Evolutionary conservation across 495 filamentous ascomycete species (phyloP).

Genomic region (Aspergillus ostianus): DNA sequence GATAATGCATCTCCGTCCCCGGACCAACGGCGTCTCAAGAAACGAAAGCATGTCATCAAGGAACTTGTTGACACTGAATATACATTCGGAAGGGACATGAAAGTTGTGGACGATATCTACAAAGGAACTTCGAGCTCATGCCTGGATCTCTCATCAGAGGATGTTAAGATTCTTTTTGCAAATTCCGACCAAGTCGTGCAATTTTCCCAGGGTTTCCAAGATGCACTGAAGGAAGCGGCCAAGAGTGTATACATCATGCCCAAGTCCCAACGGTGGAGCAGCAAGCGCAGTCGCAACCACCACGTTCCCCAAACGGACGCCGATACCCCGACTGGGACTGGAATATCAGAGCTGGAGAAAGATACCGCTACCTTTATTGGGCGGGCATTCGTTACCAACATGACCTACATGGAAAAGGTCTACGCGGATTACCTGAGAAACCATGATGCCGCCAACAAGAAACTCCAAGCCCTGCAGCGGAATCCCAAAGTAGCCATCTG

Average conservation of each 20-base stretch:
- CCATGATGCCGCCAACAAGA: slow-evolving; percentile 78
- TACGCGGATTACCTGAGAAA: slow-evolving; percentile 86
- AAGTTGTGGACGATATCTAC: slow-evolving; percentile 93
- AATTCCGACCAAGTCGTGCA: slow-evolving; percentile 84
- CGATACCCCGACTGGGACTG: slow-evolving; percentile 36
- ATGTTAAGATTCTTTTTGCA: slow-evolving; percentile 83
- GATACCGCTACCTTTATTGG: slow-evolving; percentile 78
- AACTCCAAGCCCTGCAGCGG: slow-evolving; percentile 68
- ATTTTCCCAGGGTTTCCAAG: slow-evolving; percentile 76
- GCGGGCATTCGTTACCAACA: slow-evolving; percentile 68
- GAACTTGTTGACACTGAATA: slow-evolving; percentile 92
- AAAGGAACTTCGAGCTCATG: slow-evolving; percentile 87
- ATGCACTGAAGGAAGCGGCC: slow-evolving; percentile 73
- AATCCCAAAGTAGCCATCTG: slow-evolving; percentile 79
- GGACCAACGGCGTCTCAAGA: slow-evolving; percentile 56
- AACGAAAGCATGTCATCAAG: slow-evolving; percentile 77
- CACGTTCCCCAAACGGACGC: slow-evolving; percentile 31
- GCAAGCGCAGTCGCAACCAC: slow-evolving; percentile 49
- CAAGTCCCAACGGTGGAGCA: slow-evolving; percentile 55
- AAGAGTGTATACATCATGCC: slow-evolving; percentile 68
- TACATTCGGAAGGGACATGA: slow-evolving; percentile 87
- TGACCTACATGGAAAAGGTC: slow-evolving; percentile 76
- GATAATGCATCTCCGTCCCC: slow-evolving; percentile 46
- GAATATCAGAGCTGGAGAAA: slow-evolving; percentile 59
- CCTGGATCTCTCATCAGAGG: slow-evolving; percentile 73